Conservation (phyloP, 306 rosid species). For the Corylus americana region DNA sequence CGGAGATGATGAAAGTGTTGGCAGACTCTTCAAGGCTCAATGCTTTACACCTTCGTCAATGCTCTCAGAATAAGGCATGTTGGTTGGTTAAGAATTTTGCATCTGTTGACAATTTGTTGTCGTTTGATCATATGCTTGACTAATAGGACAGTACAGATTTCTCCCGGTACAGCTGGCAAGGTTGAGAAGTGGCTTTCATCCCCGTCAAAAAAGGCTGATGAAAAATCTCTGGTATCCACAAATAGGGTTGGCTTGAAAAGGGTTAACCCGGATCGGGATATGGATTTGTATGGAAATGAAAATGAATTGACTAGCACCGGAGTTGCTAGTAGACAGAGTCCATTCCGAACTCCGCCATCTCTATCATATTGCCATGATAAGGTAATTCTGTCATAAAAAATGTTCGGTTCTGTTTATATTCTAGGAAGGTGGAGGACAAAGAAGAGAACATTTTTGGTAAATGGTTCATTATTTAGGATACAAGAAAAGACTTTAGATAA, state of each 20-base stretch:
- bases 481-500: not conserved
- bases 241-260: constrained; percentile 55
- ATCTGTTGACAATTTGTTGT: constrained; percentile 6
- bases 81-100: constrained; percentile 12
- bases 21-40: constrained; percentile 75
- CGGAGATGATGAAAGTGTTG: constrained; percentile 63
- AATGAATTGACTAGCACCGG: constrained; percentile 32
- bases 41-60: constrained; percentile 46
- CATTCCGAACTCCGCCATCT: constrained; percentile 91
- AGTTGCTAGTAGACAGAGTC: constrained; percentile 53
- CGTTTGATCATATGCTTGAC: constrained; percentile 13
- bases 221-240: constrained; percentile 41
- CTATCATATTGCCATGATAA: constrained; percentile 63
- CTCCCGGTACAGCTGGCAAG: constrained; percentile 41
- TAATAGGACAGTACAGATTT: constrained; percentile 47
- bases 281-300: constrained; percentile 29
- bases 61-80: constrained; percentile 60
- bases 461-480: not conserved
- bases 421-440: not conserved
- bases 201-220: constrained; percentile 40
- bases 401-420: constrained; percentile 16
- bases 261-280: constrained; percentile 41
- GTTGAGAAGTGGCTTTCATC: constrained; percentile 52
- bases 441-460: not conserved
- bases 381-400: constrained; percentile 41